phyloP scores from a whole-genome alignment of 2,329 filamentous ascomycete genomes.

The Neoscytalidium dimidiatum region DNA sequence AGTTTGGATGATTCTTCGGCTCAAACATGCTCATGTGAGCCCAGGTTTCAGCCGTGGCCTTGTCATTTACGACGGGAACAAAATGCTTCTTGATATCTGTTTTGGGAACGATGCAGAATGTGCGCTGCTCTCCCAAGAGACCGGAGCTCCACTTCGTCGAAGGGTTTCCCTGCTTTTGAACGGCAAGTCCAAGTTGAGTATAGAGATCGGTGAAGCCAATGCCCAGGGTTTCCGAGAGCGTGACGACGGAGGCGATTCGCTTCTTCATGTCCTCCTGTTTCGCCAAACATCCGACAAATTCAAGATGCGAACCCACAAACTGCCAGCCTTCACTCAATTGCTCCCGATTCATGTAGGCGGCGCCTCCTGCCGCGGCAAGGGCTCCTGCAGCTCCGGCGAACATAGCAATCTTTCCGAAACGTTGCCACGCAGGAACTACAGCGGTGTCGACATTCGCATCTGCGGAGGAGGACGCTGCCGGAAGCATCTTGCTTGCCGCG shows the following conservation, averaged over 20 bases:
- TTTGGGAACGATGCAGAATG: constrained; percentile 73
- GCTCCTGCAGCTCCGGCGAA: constrained; percentile 80
- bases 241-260: constrained; percentile 69
- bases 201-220: constrained; percentile 87
- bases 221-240: constrained; percentile 63
- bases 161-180: constrained; percentile 44
- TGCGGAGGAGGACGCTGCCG: constrained; percentile 33
- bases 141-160: constrained; percentile 53
- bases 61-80: constrained; percentile 67
- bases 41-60: constrained; percentile 72
- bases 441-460: constrained; percentile 48
- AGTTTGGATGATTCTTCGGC: constrained; percentile 70
- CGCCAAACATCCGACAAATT: constrained; percentile 88
- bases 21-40: constrained; percentile 86
- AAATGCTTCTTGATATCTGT: constrained; percentile 35
- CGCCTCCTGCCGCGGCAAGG: constrained; percentile 78
- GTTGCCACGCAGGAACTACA: constrained; percentile 62
- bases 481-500: constrained; percentile 38
- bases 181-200: constrained; percentile 74
- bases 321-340: constrained; percentile 73
- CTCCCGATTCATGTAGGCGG: constrained; percentile 83
- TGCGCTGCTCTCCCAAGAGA: constrained; percentile 71
- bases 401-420: constrained; percentile 83
- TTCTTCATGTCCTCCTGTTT: constrained; percentile 79
- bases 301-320: constrained; percentile 88